phyloP scores from a whole-genome alignment of 495 filamentous ascomycete genomes.

The Cudoniella acicularis region DNA sequence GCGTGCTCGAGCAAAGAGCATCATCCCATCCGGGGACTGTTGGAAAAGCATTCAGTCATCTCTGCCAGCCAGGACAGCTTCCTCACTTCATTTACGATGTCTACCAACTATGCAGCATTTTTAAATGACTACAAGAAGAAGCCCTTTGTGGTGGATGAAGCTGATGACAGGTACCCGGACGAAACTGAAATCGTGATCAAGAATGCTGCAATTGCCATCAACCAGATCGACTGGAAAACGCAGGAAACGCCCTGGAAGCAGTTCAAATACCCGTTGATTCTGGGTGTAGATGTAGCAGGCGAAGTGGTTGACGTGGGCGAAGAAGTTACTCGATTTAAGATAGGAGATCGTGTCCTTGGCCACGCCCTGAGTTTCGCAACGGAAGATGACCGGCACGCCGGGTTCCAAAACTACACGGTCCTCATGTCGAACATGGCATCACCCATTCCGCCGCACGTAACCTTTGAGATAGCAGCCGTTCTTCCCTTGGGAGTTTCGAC shows the following conservation, averaged over 20 bases:
- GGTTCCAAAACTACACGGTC: not conserved
- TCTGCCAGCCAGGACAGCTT: too few relatives aligned
- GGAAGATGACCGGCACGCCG: not conserved
- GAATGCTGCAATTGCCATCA: constrained; percentile 6
- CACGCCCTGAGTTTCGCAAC: not conserved
- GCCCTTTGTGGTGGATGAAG: not conserved
- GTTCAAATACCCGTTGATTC: constrained; percentile 41
- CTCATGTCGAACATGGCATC: not conserved
- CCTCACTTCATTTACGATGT: too few relatives aligned
- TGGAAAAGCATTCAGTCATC: too few relatives aligned
- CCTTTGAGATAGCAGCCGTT: constrained; percentile 33
- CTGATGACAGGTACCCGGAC: not conserved
- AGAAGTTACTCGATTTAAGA: constrained; percentile 37
- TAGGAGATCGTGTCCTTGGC: constrained; percentile 38
- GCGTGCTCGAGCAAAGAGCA: too few relatives aligned
- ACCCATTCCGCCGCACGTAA: constrained; percentile 32
- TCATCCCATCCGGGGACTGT: too few relatives aligned
- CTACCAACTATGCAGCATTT: not conserved
- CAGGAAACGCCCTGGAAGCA: not conserved
- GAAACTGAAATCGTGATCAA: not conserved
- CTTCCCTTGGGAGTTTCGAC: constrained; percentile 40
- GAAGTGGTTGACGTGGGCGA: constrained; percentile 44
- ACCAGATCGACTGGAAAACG: not conserved
- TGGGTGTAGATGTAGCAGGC: constrained; percentile 53
- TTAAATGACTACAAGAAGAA: not conserved